phyloP scores from a whole-genome alignment of 257 asterid species.

The Solanum arcanum region DNA sequence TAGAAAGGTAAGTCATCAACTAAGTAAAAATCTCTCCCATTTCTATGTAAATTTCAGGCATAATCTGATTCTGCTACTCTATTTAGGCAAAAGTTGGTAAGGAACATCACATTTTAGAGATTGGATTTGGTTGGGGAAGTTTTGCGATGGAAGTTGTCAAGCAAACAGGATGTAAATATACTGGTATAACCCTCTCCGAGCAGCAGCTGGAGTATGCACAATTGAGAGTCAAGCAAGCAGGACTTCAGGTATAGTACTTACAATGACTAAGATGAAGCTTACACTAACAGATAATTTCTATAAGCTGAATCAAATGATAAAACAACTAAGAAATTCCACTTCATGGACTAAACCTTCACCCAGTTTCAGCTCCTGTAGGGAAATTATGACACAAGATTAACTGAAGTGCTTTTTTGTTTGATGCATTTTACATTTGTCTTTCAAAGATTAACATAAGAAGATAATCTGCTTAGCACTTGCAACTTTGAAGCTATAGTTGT shows the following conservation, averaged over 20 bases:
- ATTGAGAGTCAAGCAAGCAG: constrained; percentile 59
- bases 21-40: background rate
- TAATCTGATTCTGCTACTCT: background rate
- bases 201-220: constrained; percentile 67
- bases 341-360: no score
- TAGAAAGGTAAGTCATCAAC: constrained; percentile 40
- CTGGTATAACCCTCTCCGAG: constrained; percentile 81
- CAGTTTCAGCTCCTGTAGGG: no score
- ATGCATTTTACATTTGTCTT: no score
- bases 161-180: constrained; percentile 75
- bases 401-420: no score
- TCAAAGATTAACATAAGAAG: background rate
- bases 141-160: constrained; percentile 71
- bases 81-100: constrained; percentile 42
- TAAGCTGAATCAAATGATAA: no score
- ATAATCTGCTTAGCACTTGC: background rate
- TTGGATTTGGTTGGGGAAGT: constrained; percentile 93
- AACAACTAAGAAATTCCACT: no score
- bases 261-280: background rate
- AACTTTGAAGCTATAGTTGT: background rate
- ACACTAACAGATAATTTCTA: no score
- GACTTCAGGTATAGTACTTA: constrained; percentile 40
- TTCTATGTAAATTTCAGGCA: background rate
- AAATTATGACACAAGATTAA: no score
- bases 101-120: constrained; percentile 70